These are phyloP conservation scores for Syzygium aqueum DNA, from an alignment of 345 rosid genomes.

Conservation along the genomic window DNA sequence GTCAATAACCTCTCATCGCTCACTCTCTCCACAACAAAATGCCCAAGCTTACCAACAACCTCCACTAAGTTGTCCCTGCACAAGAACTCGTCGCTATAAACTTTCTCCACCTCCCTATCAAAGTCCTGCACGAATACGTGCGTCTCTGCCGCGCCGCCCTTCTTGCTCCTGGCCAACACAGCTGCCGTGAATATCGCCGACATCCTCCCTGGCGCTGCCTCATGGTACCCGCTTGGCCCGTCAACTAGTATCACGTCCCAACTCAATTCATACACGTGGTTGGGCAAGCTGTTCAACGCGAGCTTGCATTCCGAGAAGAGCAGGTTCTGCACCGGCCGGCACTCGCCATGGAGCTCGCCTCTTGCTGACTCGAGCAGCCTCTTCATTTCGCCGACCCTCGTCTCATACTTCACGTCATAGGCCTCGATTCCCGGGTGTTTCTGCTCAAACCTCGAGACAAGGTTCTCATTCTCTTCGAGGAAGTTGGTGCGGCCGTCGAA, in stretches of 20 bases:
- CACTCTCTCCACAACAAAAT: too few species aligned
- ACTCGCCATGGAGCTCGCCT: slow-evolving; percentile 30
- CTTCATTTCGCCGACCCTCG: slow-evolving; percentile 42
- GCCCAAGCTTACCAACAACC: too few species aligned
- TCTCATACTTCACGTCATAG: slow-evolving; percentile 56
- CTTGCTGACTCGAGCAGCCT: slow-evolving; percentile 8
- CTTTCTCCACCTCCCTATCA: too few species aligned
- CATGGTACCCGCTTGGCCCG: slow-evolving; percentile 68
- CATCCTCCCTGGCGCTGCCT: slow-evolving; percentile 36
- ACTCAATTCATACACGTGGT: slow-evolving; percentile 60
- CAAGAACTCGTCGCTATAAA: too few species aligned
- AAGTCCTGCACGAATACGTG: slow-evolving; percentile 64
- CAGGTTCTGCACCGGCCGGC: slow-evolving; percentile 34
- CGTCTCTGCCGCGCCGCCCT: slow-evolving; percentile 61
- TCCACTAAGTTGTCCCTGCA: too few species aligned
- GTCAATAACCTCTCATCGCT: too few species aligned
- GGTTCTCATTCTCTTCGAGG: slow-evolving; percentile 64
- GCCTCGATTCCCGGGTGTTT: slow-evolving; percentile 40
- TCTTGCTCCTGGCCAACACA: slow-evolving; percentile 28
- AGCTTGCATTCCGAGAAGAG: slow-evolving; percentile 12
- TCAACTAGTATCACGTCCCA: slow-evolving; percentile 93
- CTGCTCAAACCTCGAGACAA: slow-evolving; percentile 44
- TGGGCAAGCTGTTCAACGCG: slow-evolving; percentile 63
- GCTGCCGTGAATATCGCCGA: background rate
- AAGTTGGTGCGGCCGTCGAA: slow-evolving; percentile 63